phyloP scores from a whole-genome alignment of 495 filamentous ascomycete genomes.

The Neurospora terricola region DNA sequence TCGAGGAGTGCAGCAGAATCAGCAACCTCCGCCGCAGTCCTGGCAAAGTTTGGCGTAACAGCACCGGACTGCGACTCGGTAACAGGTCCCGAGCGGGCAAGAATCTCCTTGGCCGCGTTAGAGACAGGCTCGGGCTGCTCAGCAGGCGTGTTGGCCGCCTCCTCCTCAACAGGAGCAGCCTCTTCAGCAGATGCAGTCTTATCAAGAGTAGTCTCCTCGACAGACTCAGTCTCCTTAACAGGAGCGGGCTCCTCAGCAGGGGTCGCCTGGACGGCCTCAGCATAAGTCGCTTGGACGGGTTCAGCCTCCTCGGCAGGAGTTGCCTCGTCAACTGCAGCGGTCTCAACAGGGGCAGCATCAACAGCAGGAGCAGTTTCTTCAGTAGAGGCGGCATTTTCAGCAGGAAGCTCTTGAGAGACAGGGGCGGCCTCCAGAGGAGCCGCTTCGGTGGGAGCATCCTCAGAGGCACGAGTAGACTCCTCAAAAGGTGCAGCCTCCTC shows the following conservation, averaged over 20 bases:
- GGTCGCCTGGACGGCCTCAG: background rate
- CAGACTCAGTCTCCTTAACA: background rate
- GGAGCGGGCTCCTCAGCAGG: background rate
- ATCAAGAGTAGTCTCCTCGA: background rate
- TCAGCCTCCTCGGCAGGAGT: background rate
- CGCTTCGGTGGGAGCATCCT: background rate
- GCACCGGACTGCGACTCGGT: conserved; percentile 9
- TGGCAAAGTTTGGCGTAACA: conserved; percentile 14
- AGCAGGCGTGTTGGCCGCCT: background rate
- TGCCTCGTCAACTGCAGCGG: background rate
- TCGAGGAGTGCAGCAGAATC: conserved; percentile 32
- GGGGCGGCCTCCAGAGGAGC: background rate
- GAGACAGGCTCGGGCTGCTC: background rate
- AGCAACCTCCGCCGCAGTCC: conserved; percentile 30
- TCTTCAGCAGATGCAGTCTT: background rate
- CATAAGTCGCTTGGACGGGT: background rate
- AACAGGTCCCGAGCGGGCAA: background rate
- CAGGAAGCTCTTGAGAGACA: background rate
- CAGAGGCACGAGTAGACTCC: background rate
- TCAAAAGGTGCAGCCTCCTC: background rate
- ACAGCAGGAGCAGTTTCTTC: background rate
- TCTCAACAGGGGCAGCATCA: background rate
- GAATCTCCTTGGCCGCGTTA: conserved; percentile 1
- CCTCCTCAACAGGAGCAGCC: background rate
- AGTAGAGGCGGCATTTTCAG: background rate